A percentile compares a stretch with the other conserved stretches of the same genome.
Conservation (phyloP, 805 yeast species). For the Wickerhamomyces bovis region DNA sequence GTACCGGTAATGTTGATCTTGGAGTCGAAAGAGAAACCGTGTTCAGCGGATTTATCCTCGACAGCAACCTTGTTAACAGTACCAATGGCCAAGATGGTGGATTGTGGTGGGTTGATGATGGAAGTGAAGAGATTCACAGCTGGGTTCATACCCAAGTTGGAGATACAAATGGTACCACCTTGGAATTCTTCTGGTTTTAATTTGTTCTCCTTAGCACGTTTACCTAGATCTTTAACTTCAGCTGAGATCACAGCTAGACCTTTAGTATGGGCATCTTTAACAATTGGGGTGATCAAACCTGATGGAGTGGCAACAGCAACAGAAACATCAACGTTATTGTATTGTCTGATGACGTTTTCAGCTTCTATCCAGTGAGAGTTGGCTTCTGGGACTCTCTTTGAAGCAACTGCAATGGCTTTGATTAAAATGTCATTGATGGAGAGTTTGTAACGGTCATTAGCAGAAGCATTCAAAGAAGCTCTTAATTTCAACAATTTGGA, state of each 20-base stretch:
- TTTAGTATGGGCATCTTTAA: conserved; percentile 78
- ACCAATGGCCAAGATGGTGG: conserved; percentile 90
- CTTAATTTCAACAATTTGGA: conserved; percentile 88
- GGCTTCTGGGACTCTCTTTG: conserved; percentile 84
- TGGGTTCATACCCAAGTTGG: conserved; percentile 97
- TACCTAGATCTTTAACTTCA: conserved; percentile 87
- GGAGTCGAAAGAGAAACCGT: conserved; percentile 89
- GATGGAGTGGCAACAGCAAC: conserved; percentile 99
- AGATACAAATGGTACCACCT: conserved; percentile 98
- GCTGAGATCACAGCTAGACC: conserved; percentile 79
- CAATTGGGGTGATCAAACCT: conserved; percentile 95
- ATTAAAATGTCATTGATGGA: conserved; percentile 92
- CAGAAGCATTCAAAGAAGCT: conserved; percentile 76
- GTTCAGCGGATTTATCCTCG: conserved; percentile 84
- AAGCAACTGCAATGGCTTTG: conserved; percentile 91
- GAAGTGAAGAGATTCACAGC: conserved; percentile 94
- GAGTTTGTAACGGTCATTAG: conserved; percentile 82
- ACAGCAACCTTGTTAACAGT: conserved; percentile 89
- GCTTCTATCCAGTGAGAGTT: conserved; percentile 90
- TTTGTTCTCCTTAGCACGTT: conserved; percentile 93
- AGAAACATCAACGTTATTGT: conserved; percentile 87
- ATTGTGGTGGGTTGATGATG: conserved; percentile 96
- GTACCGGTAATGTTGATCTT: conserved; percentile 91
- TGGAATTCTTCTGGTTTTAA: conserved; percentile 94
- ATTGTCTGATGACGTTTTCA: conserved; percentile 89